A percentile compares a stretch with the other conserved stretches of the same genome.
Evolutionary conservation across 257 asterid species (phyloP).

Genomic region (Thymus quinquecostatus): DNA sequence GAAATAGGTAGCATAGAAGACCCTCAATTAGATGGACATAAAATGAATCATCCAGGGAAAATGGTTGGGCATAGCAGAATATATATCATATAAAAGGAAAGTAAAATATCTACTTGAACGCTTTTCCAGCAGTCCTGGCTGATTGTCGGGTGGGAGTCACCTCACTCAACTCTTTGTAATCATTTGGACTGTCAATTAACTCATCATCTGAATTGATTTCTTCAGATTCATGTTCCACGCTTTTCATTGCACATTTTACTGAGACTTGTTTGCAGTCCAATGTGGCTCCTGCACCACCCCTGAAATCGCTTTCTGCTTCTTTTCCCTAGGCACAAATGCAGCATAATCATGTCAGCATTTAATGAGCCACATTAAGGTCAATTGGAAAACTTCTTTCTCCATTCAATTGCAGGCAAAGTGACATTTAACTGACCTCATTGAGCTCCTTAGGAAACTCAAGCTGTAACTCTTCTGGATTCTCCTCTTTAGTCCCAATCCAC

Average conservation of each 20-base stretch:
- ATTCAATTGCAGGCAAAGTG: constrained; percentile 21
- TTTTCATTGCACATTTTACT: constrained; percentile 40
- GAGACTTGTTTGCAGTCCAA: constrained; percentile 36
- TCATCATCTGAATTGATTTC: constrained; percentile 49
- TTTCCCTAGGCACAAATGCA: constrained; percentile 47
- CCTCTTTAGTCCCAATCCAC: constrained; percentile 92
- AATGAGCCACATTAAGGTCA: constrained; percentile 24
- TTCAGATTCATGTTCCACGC: constrained; percentile 49
- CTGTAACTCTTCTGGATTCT: constrained; percentile 78
- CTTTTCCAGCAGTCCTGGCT: constrained; percentile 72
- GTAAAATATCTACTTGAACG: constrained; percentile 51
- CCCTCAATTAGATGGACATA: constrained; percentile 11
- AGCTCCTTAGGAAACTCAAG: constrained; percentile 77
- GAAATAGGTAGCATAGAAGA: constrained; percentile 12
- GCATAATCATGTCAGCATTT: constrained; percentile 27
- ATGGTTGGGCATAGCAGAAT: constrained; percentile 26
- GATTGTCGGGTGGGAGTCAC: constrained; percentile 77
- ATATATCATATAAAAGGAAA: constrained; percentile 17
- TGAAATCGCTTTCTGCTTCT: constrained; percentile 58
- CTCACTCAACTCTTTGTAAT: constrained; percentile 42
- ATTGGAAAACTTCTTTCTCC: constrained; percentile 23
- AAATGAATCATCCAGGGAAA: constrained; percentile 18
- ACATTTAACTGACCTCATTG: constrained; percentile 52
- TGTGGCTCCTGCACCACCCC: constrained; percentile 78
- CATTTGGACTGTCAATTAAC: constrained; percentile 51